Evolutionary conservation across 2,329 filamentous ascomycete species (phyloP).

Genomic region (Diaporthe destruens): DNA sequence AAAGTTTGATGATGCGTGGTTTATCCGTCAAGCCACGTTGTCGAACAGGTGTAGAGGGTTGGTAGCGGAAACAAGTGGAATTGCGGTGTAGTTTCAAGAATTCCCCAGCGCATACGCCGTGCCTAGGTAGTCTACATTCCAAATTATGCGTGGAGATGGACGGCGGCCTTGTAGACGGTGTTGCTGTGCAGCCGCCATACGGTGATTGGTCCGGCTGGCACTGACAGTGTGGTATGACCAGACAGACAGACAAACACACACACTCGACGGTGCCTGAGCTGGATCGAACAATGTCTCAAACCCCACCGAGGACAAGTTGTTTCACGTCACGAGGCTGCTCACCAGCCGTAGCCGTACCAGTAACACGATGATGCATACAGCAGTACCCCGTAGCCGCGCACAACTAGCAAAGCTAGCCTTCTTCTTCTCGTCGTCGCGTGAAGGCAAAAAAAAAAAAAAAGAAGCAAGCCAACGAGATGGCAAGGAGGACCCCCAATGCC

Average conservation of each 20-base stretch:
- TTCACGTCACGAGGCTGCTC: constrained; percentile 28
- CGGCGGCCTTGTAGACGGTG: not conserved
- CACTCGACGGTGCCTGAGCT: too few relatives aligned
- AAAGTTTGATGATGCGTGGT: not conserved
- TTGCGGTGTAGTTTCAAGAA: too few relatives aligned
- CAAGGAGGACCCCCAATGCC: not conserved
- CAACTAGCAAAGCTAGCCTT: not conserved
- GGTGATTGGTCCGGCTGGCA: not conserved
- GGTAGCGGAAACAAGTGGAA: not conserved
- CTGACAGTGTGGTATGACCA: not conserved
- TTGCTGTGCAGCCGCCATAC: not conserved
- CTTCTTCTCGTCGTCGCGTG: not conserved
- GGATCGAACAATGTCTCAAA: not conserved
- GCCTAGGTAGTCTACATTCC: not conserved
- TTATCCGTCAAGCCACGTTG: not conserved
- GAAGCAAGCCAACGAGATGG: not conserved
- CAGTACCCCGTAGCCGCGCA: constrained; percentile 3
- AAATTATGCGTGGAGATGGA: not conserved
- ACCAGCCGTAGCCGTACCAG: not conserved
- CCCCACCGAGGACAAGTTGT: not conserved
- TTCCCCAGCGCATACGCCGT: too few relatives aligned
- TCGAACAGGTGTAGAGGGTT: not conserved
- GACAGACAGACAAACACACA: too few relatives aligned
- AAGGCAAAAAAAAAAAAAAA: too few relatives aligned
- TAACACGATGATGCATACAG: not conserved